Evolutionary conservation across 148 eudicot species (phyloP).

Genomic region (Agrostemma githago): DNA sequence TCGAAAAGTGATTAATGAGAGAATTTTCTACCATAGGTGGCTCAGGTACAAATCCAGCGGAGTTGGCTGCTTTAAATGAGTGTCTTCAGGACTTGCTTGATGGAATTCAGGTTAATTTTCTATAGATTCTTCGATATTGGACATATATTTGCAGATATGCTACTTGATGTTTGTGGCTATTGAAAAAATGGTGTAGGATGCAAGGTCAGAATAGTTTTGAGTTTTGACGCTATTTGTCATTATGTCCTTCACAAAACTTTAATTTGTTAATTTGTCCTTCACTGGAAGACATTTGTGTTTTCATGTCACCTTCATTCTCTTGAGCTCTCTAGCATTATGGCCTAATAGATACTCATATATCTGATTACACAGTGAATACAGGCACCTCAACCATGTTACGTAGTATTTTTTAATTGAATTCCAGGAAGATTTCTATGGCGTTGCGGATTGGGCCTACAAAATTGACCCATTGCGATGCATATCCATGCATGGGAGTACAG

Average conservation of each 20-base stretch:
- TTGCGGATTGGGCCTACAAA: constrained; percentile 96
- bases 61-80: constrained; percentile 40
- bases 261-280: not conserved
- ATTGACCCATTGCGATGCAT: constrained; percentile 93
- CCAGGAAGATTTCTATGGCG: constrained; percentile 93
- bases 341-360: not conserved
- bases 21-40: not conserved
- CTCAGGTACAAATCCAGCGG: constrained; percentile 33
- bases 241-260: not conserved
- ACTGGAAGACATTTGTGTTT: not conserved
- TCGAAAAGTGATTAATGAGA: not conserved
- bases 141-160: not conserved
- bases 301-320: not conserved
- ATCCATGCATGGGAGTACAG: constrained; percentile 93
- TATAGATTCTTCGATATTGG: not conserved
- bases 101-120: constrained; percentile 39
- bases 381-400: not conserved
- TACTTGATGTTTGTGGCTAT: not conserved
- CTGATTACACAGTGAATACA: not conserved
- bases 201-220: not conserved
- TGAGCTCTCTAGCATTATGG: not conserved
- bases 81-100: constrained; percentile 45
- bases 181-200: not conserved
- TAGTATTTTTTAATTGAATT: constrained; percentile 10
- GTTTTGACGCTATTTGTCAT: not conserved